These are phyloP conservation scores for Pleurotus djamor DNA, from an alignment of 768 basidiomycete species.

Conservation along the genomic window DNA sequence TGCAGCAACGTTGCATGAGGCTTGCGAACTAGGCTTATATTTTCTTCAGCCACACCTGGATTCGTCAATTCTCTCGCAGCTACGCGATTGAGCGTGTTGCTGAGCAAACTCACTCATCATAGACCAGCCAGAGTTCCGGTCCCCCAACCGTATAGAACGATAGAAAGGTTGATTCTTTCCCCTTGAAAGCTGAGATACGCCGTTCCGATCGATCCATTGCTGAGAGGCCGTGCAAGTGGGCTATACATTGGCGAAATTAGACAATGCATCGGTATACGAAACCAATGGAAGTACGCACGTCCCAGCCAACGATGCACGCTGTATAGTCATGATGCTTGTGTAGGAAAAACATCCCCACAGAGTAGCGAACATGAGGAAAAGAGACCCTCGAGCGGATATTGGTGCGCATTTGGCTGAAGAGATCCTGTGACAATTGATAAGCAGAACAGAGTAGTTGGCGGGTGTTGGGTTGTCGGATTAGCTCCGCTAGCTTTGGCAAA, in stretches of 20 bases:
- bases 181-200: conserved; percentile 30
- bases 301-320: conserved; percentile 49
- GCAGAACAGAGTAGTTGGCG: conserved; percentile 9
- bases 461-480: background rate
- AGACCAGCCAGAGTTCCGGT: conserved; percentile 30
- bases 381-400: conserved; percentile 18
- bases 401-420: conserved; percentile 24
- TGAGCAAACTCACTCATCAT: conserved; percentile 29
- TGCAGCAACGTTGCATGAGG: background rate
- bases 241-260: conserved; percentile 12
- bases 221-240: conserved; percentile 34
- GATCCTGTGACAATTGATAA: conserved; percentile 26
- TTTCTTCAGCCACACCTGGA: conserved; percentile 33
- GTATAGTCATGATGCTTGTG: conserved; percentile 36
- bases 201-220: conserved; percentile 42
- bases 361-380: conserved; percentile 28
- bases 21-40: conserved; percentile 18
- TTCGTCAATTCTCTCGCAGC: background rate
- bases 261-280: background rate
- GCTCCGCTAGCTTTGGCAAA: background rate
- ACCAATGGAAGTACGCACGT: conserved; percentile 28
- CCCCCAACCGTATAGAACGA: conserved; percentile 11
- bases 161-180: conserved; percentile 54
- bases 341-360: conserved; percentile 47
- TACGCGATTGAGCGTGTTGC: background rate